phyloP scores from a whole-genome alignment of 2,329 filamentous ascomycete genomes.

The Nemania serpens region DNA sequence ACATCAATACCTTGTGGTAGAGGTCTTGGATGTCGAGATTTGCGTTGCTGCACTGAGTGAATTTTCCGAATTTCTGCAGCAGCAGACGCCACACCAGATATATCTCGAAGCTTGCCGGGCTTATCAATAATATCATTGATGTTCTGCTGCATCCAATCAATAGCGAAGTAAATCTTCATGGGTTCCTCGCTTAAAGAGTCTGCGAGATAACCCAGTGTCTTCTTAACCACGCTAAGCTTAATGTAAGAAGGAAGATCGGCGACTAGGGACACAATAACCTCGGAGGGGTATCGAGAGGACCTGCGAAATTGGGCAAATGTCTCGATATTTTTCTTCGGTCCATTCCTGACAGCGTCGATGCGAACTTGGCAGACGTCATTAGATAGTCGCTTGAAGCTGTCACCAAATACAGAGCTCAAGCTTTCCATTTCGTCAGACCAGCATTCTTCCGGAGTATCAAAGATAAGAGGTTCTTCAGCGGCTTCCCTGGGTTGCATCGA shows the following conservation, averaged over 20 bases:
- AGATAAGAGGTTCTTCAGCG: constrained; percentile 51
- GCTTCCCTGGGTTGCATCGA: constrained; percentile 37
- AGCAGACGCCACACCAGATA: constrained; percentile 76
- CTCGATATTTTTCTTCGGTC: constrained; percentile 55
- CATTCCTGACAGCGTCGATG: constrained; percentile 61
- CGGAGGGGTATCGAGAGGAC: constrained; percentile 74
- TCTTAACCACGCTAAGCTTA: constrained; percentile 82
- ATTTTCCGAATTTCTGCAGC: constrained; percentile 57
- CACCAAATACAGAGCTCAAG: constrained; percentile 83
- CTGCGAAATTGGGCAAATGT: constrained; percentile 69
- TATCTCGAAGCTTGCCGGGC: constrained; percentile 82
- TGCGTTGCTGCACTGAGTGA: constrained; percentile 41
- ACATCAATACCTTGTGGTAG: constrained; percentile 67
- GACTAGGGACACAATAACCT: constrained; percentile 70
- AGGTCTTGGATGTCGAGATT: constrained; percentile 56
- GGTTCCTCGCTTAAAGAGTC: constrained; percentile 78
- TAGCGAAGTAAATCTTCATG: constrained; percentile 84
- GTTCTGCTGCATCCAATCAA: constrained; percentile 90
- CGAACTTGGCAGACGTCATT: constrained; percentile 71
- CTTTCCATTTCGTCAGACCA: constrained; percentile 89
- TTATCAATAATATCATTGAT: constrained; percentile 81
- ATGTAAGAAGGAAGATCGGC: constrained; percentile 87
- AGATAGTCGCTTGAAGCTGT: constrained; percentile 67
- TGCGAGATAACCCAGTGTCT: constrained; percentile 72
- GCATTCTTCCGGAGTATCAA: constrained; percentile 60